Conservation (phyloP, 2,329 filamentous ascomycete genomes). For the Coniochaeta sp. region DNA sequence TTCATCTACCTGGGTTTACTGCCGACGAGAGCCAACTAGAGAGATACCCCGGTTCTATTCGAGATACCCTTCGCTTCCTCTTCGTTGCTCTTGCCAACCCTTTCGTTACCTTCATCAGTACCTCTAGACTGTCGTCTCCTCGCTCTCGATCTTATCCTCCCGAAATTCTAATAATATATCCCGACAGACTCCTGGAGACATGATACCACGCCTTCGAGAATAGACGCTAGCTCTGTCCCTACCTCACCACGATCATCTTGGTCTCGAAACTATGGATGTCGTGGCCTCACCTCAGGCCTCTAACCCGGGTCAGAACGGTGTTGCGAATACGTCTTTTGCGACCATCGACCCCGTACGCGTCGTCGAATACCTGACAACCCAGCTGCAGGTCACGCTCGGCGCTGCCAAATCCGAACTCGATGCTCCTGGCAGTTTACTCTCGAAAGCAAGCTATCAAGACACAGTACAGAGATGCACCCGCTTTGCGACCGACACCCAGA, state of each 20-base stretch:
- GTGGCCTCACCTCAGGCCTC: slow-evolving; percentile 38
- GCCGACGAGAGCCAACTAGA: slow-evolving; percentile 1
- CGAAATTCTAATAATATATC: not conserved
- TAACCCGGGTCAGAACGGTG: slow-evolving; percentile 38
- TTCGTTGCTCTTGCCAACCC: not conserved
- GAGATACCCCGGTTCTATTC: not conserved
- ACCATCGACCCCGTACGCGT: slow-evolving; percentile 61
- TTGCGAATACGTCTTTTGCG: slow-evolving; percentile 37
- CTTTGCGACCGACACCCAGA: slow-evolving; percentile 83
- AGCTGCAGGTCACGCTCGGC: slow-evolving; percentile 68
- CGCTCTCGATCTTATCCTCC: not conserved
- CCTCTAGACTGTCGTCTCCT: not conserved
- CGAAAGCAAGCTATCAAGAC: slow-evolving; percentile 62
- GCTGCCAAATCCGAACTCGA: slow-evolving; percentile 74
- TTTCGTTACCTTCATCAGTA: not conserved
- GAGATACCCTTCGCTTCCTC: not conserved
- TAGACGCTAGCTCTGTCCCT: not conserved
- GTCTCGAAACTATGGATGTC: slow-evolving; percentile 39
- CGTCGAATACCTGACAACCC: slow-evolving; percentile 63
- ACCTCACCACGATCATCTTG: not conserved
- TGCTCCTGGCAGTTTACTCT: slow-evolving; percentile 74
- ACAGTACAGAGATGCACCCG: slow-evolving; percentile 81
- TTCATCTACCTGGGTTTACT: not conserved
- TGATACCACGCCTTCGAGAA: not conserved
- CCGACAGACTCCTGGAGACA: not conserved